Base-by-base conservation (phyloP, 495 filamentous ascomycete species). In the Xylaria cubensis region DNA sequence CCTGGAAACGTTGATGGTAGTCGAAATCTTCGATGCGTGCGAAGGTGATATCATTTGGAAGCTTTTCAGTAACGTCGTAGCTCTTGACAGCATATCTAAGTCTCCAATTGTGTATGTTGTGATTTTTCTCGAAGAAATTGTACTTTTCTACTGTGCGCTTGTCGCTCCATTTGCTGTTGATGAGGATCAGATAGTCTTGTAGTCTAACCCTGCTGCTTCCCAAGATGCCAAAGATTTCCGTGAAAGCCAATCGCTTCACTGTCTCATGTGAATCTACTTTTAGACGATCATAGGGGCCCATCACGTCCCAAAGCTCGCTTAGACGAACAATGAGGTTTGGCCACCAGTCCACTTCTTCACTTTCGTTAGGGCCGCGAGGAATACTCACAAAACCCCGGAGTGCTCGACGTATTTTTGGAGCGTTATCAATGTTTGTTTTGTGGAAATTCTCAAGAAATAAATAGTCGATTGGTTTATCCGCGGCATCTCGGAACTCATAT, bases 391-490 rank as follows among this genome's bases (percentile, higher is more conserved):
- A 34, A 17, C 15, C 4, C 5, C 0, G 26, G 13, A 42, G 32
- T 24, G 19, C n/a, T 21, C 0, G 34, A 39, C 19, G 13, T 10
- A 63, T 63, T 19, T 46, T 4, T 21, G 15, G 2, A 19, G 8
- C 12, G 10, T 39, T 51, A 6, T 46, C 17, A 9, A 12, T 1
- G 19, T 53, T 67, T 10, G 50, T 56, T 55, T 1, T 3, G 36
- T 67, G 65, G 13, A 67, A 67, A 13, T 56, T 55, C 10, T 67
- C 46, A 50, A 67, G 65, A 36, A 67, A 67, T 12, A 56, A 44
- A 21, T 67, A 55, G 50, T 67, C 65, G 34, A 67, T 67, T 41
- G 50, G 34, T 53, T 56, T 67, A 4, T 5, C 48, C 26, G 15
- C 64, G 26, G 26, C 32, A 5, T 67, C n/a, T 12, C 10, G 26